These are phyloP conservation scores for Salvia miltiorrhiza DNA, from an alignment of 257 asterid species.

Conservation along the genomic window DNA sequence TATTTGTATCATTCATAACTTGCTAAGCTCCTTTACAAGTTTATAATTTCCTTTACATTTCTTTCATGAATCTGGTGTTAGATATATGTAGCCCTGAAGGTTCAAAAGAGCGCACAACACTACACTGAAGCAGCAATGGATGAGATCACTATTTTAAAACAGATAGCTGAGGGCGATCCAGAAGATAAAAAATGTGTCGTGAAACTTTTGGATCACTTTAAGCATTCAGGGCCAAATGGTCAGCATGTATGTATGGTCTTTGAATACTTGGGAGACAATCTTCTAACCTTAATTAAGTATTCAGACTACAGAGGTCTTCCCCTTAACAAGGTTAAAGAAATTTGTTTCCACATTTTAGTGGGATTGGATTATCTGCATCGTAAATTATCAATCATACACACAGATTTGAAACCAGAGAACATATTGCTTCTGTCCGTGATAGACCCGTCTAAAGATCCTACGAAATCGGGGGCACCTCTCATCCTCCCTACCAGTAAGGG, in stretches of 20 bases:
- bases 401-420: slow-evolving; percentile 97
- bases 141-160: slow-evolving; percentile 79
- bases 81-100: slow-evolving; percentile 86
- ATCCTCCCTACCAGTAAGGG: slow-evolving; percentile 61
- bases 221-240: slow-evolving; percentile 99
- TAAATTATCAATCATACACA: slow-evolving; percentile 89
- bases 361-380: slow-evolving; percentile 92
- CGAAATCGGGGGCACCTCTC: slow-evolving; percentile 56
- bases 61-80: slow-evolving; percentile 27
- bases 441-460: slow-evolving; percentile 81
- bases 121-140: slow-evolving; percentile 98
- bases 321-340: slow-evolving; percentile 79
- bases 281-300: slow-evolving; percentile 76
- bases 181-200: slow-evolving; percentile 89
- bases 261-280: slow-evolving; percentile 92
- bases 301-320: slow-evolving; percentile 72
- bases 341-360: slow-evolving; percentile 76
- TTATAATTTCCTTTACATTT: not conserved
- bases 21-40: slow-evolving; percentile 5
- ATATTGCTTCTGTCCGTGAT: slow-evolving; percentile 69
- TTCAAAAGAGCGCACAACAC: slow-evolving; percentile 95
- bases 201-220: slow-evolving; percentile 88
- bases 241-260: slow-evolving; percentile 97
- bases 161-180: slow-evolving; percentile 89
- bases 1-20: not conserved